Evolutionary conservation across 129 eudicot genomes (phyloP).

Genomic region (Cynara cardunculus): DNA sequence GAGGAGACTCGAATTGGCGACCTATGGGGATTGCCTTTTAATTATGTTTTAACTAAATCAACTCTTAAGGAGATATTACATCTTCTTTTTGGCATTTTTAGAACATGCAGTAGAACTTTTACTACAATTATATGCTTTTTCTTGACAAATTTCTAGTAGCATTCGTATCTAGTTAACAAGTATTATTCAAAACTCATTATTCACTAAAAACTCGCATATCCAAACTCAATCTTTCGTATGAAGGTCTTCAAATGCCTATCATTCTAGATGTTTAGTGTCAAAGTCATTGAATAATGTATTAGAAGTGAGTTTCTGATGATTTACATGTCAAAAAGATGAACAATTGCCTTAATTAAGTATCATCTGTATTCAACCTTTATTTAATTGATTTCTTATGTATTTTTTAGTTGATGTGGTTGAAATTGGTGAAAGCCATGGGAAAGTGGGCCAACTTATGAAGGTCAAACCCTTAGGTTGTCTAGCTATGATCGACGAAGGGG

Average conservation of each 20-base stretch:
- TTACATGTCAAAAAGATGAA: neutral
- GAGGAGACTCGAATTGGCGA: too few species aligned
- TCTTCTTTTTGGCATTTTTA: too few species aligned
- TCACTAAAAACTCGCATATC: neutral
- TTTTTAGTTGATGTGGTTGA: constrained; percentile 74
- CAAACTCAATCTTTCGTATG: neutral
- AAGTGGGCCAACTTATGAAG: constrained; percentile 58
- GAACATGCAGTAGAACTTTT: too few species aligned
- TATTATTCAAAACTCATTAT: neutral
- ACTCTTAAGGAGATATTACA: too few species aligned
- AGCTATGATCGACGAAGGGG: constrained; percentile 85
- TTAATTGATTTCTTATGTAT: neutral
- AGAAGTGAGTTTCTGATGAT: neutral
- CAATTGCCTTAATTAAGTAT: neutral
- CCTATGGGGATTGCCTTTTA: too few species aligned
- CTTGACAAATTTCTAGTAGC: too few species aligned
- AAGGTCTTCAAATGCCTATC: neutral
- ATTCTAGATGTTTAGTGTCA: neutral
- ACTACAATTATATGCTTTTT: too few species aligned
- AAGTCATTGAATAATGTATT: neutral
- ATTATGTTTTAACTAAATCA: too few species aligned
- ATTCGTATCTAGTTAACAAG: too few species aligned
- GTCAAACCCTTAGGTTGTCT: constrained; percentile 72
- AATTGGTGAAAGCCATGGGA: constrained; percentile 57
- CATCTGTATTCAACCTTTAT: neutral